A percentile compares a stretch with the other conserved stretches of the same genome.
phyloP scores from a whole-genome alignment of 2,329 filamentous ascomycete genomes.

The Sclerotinia nivalis region DNA sequence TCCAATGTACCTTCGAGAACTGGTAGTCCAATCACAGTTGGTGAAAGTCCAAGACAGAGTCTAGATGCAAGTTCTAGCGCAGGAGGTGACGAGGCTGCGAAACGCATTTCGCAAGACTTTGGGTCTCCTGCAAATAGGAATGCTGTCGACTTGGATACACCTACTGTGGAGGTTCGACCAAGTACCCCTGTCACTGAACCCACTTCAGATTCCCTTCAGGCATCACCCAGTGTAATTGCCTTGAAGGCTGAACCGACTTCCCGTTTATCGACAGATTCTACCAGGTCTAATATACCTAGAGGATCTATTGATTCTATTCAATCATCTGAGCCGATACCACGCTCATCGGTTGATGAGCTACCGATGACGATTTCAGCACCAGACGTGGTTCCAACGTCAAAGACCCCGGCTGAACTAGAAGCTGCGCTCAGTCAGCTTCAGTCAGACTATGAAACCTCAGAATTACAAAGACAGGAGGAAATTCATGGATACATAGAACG shows the following conservation, averaged over 20 bases:
- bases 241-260: conserved; percentile 31
- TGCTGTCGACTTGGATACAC: conserved; percentile 16
- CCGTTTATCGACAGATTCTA: conserved; percentile 38
- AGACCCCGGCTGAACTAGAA: conserved; percentile 43
- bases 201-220: conserved; percentile 11
- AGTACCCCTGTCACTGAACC: conserved; percentile 19
- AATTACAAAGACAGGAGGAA: conserved; percentile 70
- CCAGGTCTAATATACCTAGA: conserved; percentile 33
- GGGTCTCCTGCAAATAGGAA: conserved; percentile 1
- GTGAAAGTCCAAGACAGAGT: conserved; percentile 47
- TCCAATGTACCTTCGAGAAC: conserved; percentile 51
- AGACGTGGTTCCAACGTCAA: conserved; percentile 18
- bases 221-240: conserved; percentile 25
- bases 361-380: conserved; percentile 10
- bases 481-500: conserved; percentile 80
- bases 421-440: conserved; percentile 44
- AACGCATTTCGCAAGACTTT: conserved; percentile 17
- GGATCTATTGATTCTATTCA: conserved; percentile 34
- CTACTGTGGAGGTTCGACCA: conserved; percentile 28
- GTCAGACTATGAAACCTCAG: conserved; percentile 37
- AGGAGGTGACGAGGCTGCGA: conserved; percentile 17
- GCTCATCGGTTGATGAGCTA: conserved; percentile 39
- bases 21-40: conserved; percentile 52
- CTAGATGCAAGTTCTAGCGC: conserved; percentile 43
- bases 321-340: conserved; percentile 29